These are phyloP conservation scores for Garcia nutans DNA, from an alignment of 345 rosid species.

Conservation along the genomic window DNA sequence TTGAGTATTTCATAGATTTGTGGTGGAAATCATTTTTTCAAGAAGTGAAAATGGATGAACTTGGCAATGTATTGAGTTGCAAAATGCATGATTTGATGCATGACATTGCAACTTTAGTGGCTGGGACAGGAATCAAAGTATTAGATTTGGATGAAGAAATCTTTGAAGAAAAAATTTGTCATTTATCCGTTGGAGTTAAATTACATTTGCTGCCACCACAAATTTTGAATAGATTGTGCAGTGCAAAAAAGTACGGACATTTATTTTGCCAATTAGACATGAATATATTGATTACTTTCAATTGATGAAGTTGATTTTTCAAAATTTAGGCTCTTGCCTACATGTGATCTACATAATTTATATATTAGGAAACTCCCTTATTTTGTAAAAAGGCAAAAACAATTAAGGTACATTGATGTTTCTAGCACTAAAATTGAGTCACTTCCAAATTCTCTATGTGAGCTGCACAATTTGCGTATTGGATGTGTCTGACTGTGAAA, in stretches of 20 bases:
- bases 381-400: constrained; percentile 13
- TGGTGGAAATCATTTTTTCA: neutral
- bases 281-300: no score
- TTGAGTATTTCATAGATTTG: neutral
- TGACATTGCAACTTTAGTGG: neutral
- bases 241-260: neutral
- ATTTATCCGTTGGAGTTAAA: no score
- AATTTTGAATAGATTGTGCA: no score
- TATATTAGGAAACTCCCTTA: neutral
- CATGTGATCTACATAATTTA: no score
- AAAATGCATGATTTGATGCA: neutral
- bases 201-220: no score
- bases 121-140: neutral
- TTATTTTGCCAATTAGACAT: neutral
- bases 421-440: constrained; percentile 4
- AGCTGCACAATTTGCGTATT: constrained; percentile 16
- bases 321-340: no score
- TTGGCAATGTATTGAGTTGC: neutral
- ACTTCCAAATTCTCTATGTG: constrained; percentile 15
- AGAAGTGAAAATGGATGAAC: neutral
- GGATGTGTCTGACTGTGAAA: neutral
- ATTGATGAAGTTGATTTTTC: no score
- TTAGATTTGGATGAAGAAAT: neutral
- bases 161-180: no score
- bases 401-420: constrained; percentile 22